Evolutionary conservation across 371 early-diverging fungal genomes (phyloP).

Genomic region (Apophysomyces variabilis): DNA sequence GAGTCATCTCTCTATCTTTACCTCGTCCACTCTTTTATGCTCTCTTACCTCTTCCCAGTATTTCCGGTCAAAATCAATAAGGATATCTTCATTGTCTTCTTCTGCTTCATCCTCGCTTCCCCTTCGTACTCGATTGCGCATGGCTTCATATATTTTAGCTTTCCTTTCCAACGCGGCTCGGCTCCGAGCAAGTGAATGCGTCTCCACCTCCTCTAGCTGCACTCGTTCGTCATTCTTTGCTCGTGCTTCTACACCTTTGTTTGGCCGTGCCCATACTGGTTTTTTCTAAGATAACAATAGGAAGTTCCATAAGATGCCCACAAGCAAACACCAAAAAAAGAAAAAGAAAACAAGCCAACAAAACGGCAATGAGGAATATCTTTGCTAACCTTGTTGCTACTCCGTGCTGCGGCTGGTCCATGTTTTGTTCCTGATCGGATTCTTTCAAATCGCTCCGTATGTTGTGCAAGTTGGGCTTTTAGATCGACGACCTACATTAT

Average conservation of each 20-base stretch:
- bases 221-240: constrained; percentile 30
- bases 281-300: constrained; percentile 43
- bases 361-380: not conserved
- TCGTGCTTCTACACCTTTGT: constrained; percentile 59
- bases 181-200: constrained; percentile 42
- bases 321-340: not conserved
- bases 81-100: constrained; percentile 31
- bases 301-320: not conserved
- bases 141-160: constrained; percentile 64
- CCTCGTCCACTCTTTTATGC: no score
- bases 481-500: constrained; percentile 35
- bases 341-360: not conserved
- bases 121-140: constrained; percentile 40
- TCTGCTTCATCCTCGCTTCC: constrained; percentile 24
- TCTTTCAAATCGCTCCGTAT: constrained; percentile 43
- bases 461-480: constrained; percentile 47
- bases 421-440: constrained; percentile 38
- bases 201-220: constrained; percentile 38
- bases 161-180: constrained; percentile 70
- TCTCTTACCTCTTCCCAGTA: constrained; percentile 40
- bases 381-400: constrained; percentile 26
- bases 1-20: not conserved
- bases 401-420: constrained; percentile 28
- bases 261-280: constrained; percentile 61
- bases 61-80: constrained; percentile 59